Percentiles rank a stretch among this genome's conserved stretches.
These are phyloP conservation scores for Periconia sp. DNA, from an alignment of 2,329 filamentous ascomycete species.

Conservation along the genomic window DNA sequence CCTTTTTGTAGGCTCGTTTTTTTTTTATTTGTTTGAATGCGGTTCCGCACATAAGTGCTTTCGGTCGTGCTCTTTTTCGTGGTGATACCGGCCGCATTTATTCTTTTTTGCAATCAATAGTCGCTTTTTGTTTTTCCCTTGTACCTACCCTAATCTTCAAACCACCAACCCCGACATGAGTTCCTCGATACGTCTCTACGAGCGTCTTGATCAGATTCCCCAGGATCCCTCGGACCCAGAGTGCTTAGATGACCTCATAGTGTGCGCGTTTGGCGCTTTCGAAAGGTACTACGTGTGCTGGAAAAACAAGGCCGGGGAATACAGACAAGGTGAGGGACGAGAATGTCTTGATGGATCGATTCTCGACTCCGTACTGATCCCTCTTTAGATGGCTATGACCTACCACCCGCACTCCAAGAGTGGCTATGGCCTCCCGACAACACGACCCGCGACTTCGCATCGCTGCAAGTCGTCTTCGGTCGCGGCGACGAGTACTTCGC, in stretches of 20 bases:
- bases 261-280: conserved; percentile 44
- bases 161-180: conserved; percentile 20
- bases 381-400: conserved; percentile 35
- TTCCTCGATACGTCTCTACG: conserved; percentile 33
- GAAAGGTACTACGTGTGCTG: conserved; percentile 45
- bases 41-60: no score
- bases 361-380: background rate
- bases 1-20: no score
- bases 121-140: no score
- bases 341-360: background rate
- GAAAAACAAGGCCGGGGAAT: conserved; percentile 39
- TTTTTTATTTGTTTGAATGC: no score
- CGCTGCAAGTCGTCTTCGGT: conserved; percentile 43
- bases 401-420: conserved; percentile 32
- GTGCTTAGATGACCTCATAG: conserved; percentile 41
- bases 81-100: no score
- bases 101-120: no score
- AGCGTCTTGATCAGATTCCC: conserved; percentile 34
- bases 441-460: conserved; percentile 32
- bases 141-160: background rate
- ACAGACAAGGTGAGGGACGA: conserved; percentile 36
- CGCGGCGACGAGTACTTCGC: conserved; percentile 45
- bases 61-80: no score
- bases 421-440: conserved; percentile 40
- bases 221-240: conserved; percentile 32